Evolutionary conservation across 179 eudicot genomes (phyloP).

Genomic region (Vitellaria paradoxa): DNA sequence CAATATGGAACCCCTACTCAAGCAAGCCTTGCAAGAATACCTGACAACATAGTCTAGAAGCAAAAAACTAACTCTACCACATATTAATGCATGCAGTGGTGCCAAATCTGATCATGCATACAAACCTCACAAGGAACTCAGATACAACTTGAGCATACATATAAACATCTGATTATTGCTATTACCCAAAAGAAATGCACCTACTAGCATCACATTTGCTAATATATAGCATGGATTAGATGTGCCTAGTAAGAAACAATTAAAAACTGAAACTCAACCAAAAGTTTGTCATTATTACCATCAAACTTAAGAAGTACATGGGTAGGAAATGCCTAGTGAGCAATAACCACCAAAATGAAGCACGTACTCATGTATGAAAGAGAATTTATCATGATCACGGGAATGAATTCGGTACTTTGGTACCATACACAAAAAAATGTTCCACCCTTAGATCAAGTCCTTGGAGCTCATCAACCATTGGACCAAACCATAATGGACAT

Average conservation of each 20-base stretch:
- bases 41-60: neutral
- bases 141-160: neutral
- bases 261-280: neutral
- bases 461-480: too few relatives aligned
- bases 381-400: neutral
- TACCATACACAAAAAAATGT: too few relatives aligned
- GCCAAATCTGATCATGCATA: neutral
- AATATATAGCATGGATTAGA: neutral
- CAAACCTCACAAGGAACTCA: neutral
- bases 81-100: neutral
- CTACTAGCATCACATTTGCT: neutral
- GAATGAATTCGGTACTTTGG: too few relatives aligned
- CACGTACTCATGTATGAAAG: neutral
- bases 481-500: too few relatives aligned
- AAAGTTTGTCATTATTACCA: too few relatives aligned
- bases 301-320: too few relatives aligned
- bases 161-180: neutral
- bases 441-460: too few relatives aligned
- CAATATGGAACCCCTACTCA: too few relatives aligned
- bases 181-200: neutral
- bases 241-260: neutral
- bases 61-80: neutral
- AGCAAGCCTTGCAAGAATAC: too few relatives aligned
- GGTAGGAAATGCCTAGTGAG: too few relatives aligned
- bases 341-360: neutral